Percentiles rank a stretch among this genome's conserved stretches.
Conservation (phyloP, 1,139 yeast species). For the Sugiyamaella novakii region DNA sequence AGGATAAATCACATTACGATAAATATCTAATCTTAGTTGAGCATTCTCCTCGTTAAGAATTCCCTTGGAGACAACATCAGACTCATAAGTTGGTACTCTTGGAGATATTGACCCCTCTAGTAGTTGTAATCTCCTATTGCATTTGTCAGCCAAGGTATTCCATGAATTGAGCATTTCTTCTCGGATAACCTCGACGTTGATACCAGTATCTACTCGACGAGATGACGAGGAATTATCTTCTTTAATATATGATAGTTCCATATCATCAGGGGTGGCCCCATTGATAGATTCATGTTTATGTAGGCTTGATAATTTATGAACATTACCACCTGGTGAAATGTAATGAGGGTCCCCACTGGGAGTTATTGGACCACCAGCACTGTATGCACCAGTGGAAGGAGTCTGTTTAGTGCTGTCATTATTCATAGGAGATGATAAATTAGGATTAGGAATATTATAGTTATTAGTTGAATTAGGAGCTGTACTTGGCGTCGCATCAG, state of each 20-base stretch:
- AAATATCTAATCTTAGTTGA: conserved; percentile 35
- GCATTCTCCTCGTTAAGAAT: conserved; percentile 41
- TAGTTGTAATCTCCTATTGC: conserved; percentile 32
- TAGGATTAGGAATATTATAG: neutral
- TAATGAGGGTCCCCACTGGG: conserved; percentile 13
- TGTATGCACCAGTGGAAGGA: conserved; percentile 1
- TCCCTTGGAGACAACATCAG: conserved; percentile 40
- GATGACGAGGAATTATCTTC: conserved; percentile 1
- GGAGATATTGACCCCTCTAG: conserved; percentile 29
- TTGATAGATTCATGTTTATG: conserved; percentile 22
- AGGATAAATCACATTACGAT: conserved; percentile 35
- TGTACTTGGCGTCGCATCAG: neutral
- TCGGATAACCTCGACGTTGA: conserved; percentile 33
- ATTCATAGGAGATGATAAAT: conserved; percentile 1
- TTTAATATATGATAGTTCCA: conserved; percentile 18
- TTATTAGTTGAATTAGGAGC: neutral
- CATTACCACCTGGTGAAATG: conserved; percentile 3
- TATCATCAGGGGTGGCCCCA: conserved; percentile 30
- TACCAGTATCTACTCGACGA: conserved; percentile 28
- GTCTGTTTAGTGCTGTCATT: conserved; percentile 1
- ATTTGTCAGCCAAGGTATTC: conserved; percentile 36
- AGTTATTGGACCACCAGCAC: conserved; percentile 17
- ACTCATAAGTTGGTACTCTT: conserved; percentile 34
- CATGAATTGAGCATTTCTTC: conserved; percentile 39
- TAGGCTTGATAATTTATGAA: conserved; percentile 2